Evolutionary conservation across 495 filamentous ascomycete species (phyloP).

Genomic region (Penicillium longicatenatum): DNA sequence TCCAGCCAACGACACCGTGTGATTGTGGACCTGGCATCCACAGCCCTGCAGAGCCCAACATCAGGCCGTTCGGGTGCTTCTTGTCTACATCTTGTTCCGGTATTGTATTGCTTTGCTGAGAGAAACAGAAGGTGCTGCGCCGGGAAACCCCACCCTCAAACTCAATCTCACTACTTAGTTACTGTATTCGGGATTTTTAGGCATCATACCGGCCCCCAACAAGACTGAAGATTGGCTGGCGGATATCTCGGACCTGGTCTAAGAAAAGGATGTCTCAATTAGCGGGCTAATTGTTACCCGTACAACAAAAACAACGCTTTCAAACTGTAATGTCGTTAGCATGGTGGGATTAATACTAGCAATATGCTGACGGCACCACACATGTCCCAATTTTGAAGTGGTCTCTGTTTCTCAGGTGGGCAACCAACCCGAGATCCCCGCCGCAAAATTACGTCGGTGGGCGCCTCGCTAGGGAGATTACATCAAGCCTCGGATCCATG

Average conservation of each 20-base stretch:
- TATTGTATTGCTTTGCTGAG: background rate
- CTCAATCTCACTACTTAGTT: slow-evolving; percentile 18
- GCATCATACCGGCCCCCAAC: slow-evolving; percentile 10
- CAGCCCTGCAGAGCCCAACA: background rate
- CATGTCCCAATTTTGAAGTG: background rate
- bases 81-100: background rate
- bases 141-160: slow-evolving; percentile 17
- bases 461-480: background rate
- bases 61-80: background rate
- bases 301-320: background rate
- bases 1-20: slow-evolving; percentile 3
- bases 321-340: background rate
- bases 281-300: slow-evolving; percentile 15
- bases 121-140: background rate
- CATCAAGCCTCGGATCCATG: slow-evolving; percentile 12
- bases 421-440: background rate
- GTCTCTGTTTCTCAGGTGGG: background rate
- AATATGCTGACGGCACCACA: background rate
- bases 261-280: slow-evolving; percentile 6
- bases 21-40: slow-evolving; percentile 5
- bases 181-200: slow-evolving; percentile 24
- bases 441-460: slow-evolving; percentile 8
- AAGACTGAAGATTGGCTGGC: slow-evolving; percentile 18
- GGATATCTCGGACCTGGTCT: slow-evolving; percentile 20
- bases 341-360: background rate